Conservation (phyloP, 208 protist genomes). For the Borovskyia barvae region DNA sequence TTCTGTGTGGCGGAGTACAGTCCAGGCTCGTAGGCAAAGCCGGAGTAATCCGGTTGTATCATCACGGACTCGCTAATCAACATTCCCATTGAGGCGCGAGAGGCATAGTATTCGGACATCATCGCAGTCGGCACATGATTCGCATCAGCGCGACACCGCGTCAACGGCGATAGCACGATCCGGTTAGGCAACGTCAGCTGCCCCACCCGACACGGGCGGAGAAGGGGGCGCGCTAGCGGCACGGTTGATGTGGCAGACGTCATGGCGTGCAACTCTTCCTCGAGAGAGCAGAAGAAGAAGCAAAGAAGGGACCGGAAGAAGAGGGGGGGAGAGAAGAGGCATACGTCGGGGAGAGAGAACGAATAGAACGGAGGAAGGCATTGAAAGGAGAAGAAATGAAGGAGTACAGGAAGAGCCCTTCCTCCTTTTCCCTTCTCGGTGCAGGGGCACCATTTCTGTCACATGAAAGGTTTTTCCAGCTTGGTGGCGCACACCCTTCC, state of each 20-base stretch:
- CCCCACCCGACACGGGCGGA: constrained; percentile 35
- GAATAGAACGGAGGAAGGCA: not conserved
- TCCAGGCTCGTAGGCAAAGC: constrained; percentile 42
- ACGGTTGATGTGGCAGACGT: not conserved
- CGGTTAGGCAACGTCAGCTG: constrained; percentile 39
- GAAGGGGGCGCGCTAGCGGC: constrained; percentile 10
- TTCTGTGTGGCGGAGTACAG: constrained; percentile 52
- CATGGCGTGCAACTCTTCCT: not conserved
- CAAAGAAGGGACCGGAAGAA: too few relatives aligned
- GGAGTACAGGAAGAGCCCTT: too few relatives aligned
- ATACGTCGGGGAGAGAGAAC: too few relatives aligned
- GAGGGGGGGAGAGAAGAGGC: not conserved
- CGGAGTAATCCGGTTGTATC: constrained; percentile 37
- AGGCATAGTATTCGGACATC: constrained; percentile 53
- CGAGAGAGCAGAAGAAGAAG: not conserved
- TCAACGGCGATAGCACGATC: constrained; percentile 46
- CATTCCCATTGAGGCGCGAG: constrained; percentile 50
- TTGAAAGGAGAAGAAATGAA: too few relatives aligned
- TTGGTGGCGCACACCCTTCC: too few relatives aligned
- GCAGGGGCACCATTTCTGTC: too few relatives aligned
- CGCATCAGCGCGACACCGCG: constrained; percentile 42
- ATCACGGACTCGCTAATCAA: constrained; percentile 65
- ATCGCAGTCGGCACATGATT: constrained; percentile 38
- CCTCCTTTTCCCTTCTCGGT: too few relatives aligned
- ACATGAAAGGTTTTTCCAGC: too few relatives aligned